Evolutionary conservation across 805 yeast genomes (phyloP).

Genomic region (Vanderwaltozyma tropicalis): DNA sequence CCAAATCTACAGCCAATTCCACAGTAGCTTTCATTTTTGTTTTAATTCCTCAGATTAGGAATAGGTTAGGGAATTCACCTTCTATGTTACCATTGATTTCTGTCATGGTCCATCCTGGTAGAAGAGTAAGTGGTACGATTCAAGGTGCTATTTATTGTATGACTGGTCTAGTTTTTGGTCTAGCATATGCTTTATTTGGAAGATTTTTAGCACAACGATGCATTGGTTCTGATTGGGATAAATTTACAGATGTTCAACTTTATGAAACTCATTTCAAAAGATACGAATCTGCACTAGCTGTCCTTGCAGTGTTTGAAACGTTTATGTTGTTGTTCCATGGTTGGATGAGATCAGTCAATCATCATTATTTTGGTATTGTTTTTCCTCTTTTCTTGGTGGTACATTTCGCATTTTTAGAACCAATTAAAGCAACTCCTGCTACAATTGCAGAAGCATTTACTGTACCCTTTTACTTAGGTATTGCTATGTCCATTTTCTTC

Average conservation of each 20-base stretch:
- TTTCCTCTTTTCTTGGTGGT: conserved; percentile 41
- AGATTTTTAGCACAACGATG: conserved; percentile 34
- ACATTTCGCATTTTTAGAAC: conserved; percentile 38
- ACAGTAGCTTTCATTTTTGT: conserved; percentile 35
- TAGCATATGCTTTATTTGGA: conserved; percentile 34
- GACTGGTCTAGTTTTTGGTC: conserved; percentile 34
- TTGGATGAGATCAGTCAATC: conserved; percentile 38
- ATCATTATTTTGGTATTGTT: conserved; percentile 36
- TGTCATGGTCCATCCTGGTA: conserved; percentile 41
- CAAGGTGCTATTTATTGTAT: conserved; percentile 34
- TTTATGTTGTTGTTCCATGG: conserved; percentile 40
- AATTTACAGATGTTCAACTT: conserved; percentile 26
- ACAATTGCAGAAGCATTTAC: conserved; percentile 30
- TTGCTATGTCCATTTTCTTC: conserved; percentile 35
- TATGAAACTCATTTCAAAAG: conserved; percentile 22
- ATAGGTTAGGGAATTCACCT: conserved; percentile 32
- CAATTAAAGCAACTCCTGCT: conserved; percentile 25
- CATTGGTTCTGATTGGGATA: conserved; percentile 21
- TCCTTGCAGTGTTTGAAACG: conserved; percentile 36
- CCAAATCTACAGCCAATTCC: conserved; percentile 31
- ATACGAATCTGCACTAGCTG: conserved; percentile 33
- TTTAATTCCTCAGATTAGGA: conserved; percentile 29
- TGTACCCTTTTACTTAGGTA: conserved; percentile 38
- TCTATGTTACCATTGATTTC: conserved; percentile 37
- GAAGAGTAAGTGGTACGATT: conserved; percentile 38